Conservation (phyloP, 345 rosid species). For the Anastatica hierochuntica region DNA sequence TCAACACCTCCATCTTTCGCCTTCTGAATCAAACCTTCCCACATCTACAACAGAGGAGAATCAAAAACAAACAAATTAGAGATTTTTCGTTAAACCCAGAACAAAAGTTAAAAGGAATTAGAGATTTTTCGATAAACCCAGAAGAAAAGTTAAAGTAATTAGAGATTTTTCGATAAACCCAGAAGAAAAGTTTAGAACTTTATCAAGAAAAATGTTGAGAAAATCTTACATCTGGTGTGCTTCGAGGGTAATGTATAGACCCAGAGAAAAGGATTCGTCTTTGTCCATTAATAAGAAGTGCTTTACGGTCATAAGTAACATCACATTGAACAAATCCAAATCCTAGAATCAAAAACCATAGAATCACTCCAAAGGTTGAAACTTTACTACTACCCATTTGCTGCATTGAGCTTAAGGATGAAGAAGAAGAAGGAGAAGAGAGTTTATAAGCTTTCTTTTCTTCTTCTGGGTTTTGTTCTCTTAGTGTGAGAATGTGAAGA, state of each 20-base stretch:
- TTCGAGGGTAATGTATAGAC: conserved; percentile 88
- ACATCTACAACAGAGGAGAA: conserved; percentile 53
- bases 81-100: conserved; percentile 7
- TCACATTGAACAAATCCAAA: conserved; percentile 41
- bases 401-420: conserved; percentile 4
- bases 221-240: conserved; percentile 67
- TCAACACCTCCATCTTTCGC: conserved; percentile 95
- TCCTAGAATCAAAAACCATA: conserved; percentile 34
- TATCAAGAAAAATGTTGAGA: neutral
- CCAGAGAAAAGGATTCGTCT: conserved; percentile 90
- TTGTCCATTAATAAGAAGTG: conserved; percentile 73
- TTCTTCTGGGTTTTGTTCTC: too few relatives aligned
- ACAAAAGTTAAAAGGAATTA: neutral
- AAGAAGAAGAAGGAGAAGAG: conserved; percentile 8
- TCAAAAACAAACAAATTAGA: neutral
- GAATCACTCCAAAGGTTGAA: conserved; percentile 29
- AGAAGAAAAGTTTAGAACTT: neutral
- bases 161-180: conserved; percentile 8
- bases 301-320: conserved; percentile 83
- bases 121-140: conserved; percentile 6
- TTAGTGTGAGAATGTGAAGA: neutral
- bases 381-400: neutral
- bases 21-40: conserved; percentile 97
- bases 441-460: too few relatives aligned
- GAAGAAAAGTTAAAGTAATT: neutral